Conservation (phyloP, 2,329 filamentous ascomycete genomes). For the Aspergillus spinulosporus region DNA sequence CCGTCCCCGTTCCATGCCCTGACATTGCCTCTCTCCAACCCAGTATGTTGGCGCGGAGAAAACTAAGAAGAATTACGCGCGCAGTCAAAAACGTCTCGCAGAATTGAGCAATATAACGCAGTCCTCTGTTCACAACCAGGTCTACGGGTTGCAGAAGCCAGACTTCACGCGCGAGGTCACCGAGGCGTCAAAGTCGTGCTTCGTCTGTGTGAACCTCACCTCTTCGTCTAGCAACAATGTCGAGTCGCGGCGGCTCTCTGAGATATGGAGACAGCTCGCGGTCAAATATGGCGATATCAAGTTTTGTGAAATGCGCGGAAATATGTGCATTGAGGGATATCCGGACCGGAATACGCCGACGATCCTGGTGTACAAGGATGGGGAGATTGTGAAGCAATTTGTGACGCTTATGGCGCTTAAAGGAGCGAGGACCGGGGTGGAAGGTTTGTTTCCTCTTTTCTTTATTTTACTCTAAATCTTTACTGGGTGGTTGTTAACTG, state of each 20-base stretch:
- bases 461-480: not conserved
- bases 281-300: slow-evolving; percentile 89
- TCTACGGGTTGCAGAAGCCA: slow-evolving; percentile 91
- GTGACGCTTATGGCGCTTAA: slow-evolving; percentile 82
- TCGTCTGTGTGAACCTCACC: slow-evolving; percentile 75
- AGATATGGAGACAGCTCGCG: slow-evolving; percentile 84
- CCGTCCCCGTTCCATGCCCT: slow-evolving; percentile 59
- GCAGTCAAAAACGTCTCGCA: slow-evolving; percentile 73
- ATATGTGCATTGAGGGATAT: slow-evolving; percentile 94
- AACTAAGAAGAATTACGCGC: not conserved
- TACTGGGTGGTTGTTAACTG: not conserved
- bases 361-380: slow-evolving; percentile 86
- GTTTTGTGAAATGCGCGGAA: slow-evolving; percentile 91
- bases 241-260: slow-evolving; percentile 78
- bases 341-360: slow-evolving; percentile 94
- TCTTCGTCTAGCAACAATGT: slow-evolving; percentile 75
- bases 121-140: slow-evolving; percentile 79
- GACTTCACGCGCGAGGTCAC: slow-evolving; percentile 92
- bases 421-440: slow-evolving; percentile 68
- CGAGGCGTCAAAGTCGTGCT: slow-evolving; percentile 72
- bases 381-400: slow-evolving; percentile 86
- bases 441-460: slow-evolving; percentile 38
- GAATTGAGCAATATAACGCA: slow-evolving; percentile 75
- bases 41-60: too few relatives aligned
- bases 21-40: slow-evolving; percentile 34